These are phyloP conservation scores for Corylus americana DNA, from an alignment of 306 rosid species.

Conservation along the genomic window DNA sequence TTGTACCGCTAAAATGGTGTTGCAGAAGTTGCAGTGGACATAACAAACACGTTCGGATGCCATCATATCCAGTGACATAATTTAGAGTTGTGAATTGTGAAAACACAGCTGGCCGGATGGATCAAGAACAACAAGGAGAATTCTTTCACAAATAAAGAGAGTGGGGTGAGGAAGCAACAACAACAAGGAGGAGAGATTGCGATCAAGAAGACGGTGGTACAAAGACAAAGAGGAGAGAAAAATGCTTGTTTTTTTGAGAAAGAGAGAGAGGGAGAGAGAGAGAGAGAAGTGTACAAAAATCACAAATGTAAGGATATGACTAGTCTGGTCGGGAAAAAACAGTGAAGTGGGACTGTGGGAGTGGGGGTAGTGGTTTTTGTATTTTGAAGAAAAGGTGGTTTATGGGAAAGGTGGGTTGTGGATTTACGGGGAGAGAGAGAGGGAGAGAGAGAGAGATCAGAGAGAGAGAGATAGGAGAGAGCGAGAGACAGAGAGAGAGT, in stretches of 20 bases:
- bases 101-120: constrained; percentile 1
- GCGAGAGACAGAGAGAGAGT: constrained; percentile 29
- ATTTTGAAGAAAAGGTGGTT: constrained; percentile 44
- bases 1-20: constrained; percentile 98
- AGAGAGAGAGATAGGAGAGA: constrained; percentile 33
- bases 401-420: constrained; percentile 48
- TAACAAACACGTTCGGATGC: constrained; percentile 97
- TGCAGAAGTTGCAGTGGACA: constrained; percentile 99
- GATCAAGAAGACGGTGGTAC: constrained; percentile 13
- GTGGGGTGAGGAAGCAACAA: background rate
- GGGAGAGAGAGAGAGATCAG: background rate
- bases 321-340: constrained; percentile 63
- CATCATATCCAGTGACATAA: constrained; percentile 90
- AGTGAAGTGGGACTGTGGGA: constrained; percentile 40
- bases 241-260: constrained; percentile 11
- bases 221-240: constrained; percentile 22
- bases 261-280: constrained; percentile 27
- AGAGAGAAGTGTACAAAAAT: constrained; percentile 48
- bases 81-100: constrained; percentile 22
- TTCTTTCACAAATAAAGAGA: constrained; percentile 30
- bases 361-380: constrained; percentile 43
- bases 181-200: constrained; percentile 24
- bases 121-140: constrained; percentile 35
- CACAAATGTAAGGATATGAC: constrained; percentile 63
- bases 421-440: constrained; percentile 33